Evolutionary conservation across 768 basidiomycete species (phyloP).

Genomic region (Heimioporus sp.): DNA sequence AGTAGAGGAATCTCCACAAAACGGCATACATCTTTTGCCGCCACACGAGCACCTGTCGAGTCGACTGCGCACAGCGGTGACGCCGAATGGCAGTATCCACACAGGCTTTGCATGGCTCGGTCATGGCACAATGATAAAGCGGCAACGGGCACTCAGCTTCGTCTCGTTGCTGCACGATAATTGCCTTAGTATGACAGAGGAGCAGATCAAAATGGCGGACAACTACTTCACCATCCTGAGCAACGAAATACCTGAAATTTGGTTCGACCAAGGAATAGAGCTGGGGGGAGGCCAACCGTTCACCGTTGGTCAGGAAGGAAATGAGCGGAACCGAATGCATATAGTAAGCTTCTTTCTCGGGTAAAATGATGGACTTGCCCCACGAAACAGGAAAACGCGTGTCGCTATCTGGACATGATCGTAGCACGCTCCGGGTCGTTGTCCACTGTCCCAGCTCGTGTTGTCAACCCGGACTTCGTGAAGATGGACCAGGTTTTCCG

Average conservation of each 20-base stretch:
- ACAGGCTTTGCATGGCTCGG: slow-evolving; percentile 68
- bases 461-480: slow-evolving; percentile 5
- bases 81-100: slow-evolving; percentile 36
- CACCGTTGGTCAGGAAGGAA: slow-evolving; percentile 57
- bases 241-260: slow-evolving; percentile 55
- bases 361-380: background rate
- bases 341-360: slow-evolving; percentile 43
- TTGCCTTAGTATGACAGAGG: slow-evolving; percentile 41
- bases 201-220: slow-evolving; percentile 64
- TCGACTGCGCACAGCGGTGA: slow-evolving; percentile 43
- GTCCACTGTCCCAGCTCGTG: background rate
- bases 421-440: background rate
- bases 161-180: slow-evolving; percentile 41
- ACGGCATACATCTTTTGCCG: slow-evolving; percentile 53
- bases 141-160: slow-evolving; percentile 44
- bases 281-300: slow-evolving; percentile 61
- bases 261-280: slow-evolving; percentile 64
- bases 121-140: slow-evolving; percentile 54
- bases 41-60: slow-evolving; percentile 60
- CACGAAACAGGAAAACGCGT: slow-evolving; percentile 42
- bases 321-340: slow-evolving; percentile 54
- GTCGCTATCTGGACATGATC: slow-evolving; percentile 42
- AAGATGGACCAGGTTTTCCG: slow-evolving; percentile 1
- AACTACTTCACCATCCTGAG: slow-evolving; percentile 63
- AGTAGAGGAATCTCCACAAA: slow-evolving; percentile 25